Conservation (phyloP, 208 protist species). For the Paratrypanosoma confusum region DNA sequence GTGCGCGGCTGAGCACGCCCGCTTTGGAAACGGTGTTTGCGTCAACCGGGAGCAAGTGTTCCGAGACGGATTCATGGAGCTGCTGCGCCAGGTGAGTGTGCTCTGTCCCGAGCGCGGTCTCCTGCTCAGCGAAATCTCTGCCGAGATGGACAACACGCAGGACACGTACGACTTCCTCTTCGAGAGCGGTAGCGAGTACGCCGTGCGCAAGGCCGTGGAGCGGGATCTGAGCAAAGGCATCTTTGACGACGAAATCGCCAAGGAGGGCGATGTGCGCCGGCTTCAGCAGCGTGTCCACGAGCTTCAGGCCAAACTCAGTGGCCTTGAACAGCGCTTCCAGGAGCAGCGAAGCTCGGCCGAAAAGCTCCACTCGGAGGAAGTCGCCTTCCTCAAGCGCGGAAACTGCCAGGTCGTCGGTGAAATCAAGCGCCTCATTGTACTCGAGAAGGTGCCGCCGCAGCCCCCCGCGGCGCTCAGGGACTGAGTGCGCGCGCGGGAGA, state of each 20-base stretch:
- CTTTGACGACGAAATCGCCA: slow-evolving; percentile 39
- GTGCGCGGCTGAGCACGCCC: slow-evolving; percentile 43
- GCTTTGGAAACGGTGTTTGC: slow-evolving; percentile 54
- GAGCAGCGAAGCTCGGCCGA: slow-evolving; percentile 57
- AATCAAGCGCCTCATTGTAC: slow-evolving; percentile 69
- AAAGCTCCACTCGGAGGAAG: slow-evolving; percentile 74
- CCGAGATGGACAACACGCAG: slow-evolving; percentile 53
- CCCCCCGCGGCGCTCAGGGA: no score
- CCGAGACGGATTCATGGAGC: slow-evolving; percentile 58
- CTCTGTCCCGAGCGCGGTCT: slow-evolving; percentile 78
- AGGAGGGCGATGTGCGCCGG: slow-evolving; percentile 78
- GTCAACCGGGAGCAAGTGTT: slow-evolving; percentile 66
- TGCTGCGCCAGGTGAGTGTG: slow-evolving; percentile 80
- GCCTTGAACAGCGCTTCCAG: slow-evolving; percentile 68
- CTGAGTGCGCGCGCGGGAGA: no score
- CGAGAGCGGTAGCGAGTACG: slow-evolving; percentile 76
- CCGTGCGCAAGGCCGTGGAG: slow-evolving; percentile 80
- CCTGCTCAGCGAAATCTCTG: slow-evolving; percentile 50
- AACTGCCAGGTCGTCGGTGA: slow-evolving; percentile 82
- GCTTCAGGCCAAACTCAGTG: slow-evolving; percentile 70
- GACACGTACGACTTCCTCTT: slow-evolving; percentile 78
- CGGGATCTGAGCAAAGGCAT: slow-evolving; percentile 57
- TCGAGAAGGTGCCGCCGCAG: slow-evolving; percentile 44
- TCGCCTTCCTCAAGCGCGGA: slow-evolving; percentile 76
- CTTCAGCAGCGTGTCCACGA: slow-evolving; percentile 80